Evolutionary conservation across 352 stramenopile genomes (phyloP), one percentile per base, ranked within the genome.

Genomic region (Pseudoperonospora humuli): DNA sequence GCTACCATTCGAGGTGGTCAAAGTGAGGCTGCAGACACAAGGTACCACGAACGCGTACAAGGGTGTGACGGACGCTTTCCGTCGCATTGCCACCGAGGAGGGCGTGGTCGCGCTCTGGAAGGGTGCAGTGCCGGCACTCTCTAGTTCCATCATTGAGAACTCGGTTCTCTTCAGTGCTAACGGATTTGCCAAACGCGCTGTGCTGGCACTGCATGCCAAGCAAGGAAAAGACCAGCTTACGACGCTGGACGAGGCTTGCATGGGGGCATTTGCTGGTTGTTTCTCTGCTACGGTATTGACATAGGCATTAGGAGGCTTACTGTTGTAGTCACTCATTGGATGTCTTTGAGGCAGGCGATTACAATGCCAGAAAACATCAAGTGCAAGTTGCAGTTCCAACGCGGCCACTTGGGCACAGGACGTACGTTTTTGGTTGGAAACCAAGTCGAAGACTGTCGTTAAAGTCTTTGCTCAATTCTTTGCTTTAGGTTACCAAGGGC

Each of bases 141-240:
- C 72, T 26, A 92, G 78, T 61, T 85, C 84, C 18, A 81, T 93
- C 50, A 84, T 95, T 37, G 84, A 95, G 41, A 95, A 95, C 61
- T 83, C 84, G 34, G 84, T 95, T 39, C 70, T 95, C 18, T 95
- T 95, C 49, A 91, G 74, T 26, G 80, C 75, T 32, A 94, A 94
- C 38, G 83, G 82, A 13, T 67, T 84, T 26, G 71, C 84, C 19
- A 70, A 79, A n/a, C 80, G 80, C 21, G 61, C 76, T 0, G 64
- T 87, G 26, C 39, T 89, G 20, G 63, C 68, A 15, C 34, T 85
- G 45, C 69, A 87, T 49, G 60, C 66, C 14, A 67, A 70, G 37
- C 53, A 67, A 39, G 63, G 59, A 10, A 53, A 81, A 25, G 70
- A 85, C 46, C 39, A 75, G 59, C 63, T 90, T 45, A 83, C 85